Conservation (phyloP, 441 rosid species). For the Theobroma grandiflorum region DNA sequence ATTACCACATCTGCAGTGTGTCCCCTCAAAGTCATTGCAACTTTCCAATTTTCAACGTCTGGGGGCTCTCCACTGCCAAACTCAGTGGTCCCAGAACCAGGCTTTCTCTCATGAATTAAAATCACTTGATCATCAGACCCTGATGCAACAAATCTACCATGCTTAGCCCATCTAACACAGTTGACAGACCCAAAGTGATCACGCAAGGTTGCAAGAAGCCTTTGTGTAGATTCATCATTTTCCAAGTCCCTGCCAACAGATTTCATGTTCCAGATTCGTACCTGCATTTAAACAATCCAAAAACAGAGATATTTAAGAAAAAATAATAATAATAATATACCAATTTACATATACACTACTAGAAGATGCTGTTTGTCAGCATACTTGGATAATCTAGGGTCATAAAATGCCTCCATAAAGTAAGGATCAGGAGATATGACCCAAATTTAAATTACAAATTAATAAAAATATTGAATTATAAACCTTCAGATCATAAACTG, state of each 20-base stretch:
- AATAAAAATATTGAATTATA: too few species aligned
- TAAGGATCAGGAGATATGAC: too few species aligned
- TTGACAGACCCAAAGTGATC: conserved; percentile 99
- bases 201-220: conserved; percentile 95
- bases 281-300: conserved; percentile 50
- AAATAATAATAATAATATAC: not conserved
- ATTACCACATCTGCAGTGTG: conserved; percentile 99
- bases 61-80: conserved; percentile 99
- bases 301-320: conserved; percentile 9
- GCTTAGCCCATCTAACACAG: conserved; percentile 99
- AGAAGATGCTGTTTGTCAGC: not conserved
- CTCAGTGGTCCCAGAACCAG: conserved; percentile 96
- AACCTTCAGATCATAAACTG: too few species aligned
- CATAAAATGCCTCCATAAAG: not conserved
- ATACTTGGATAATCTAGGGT: not conserved
- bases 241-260: conserved; percentile 73
- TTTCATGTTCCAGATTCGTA: conserved; percentile 93
- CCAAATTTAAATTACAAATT: too few species aligned
- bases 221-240: conserved; percentile 64
- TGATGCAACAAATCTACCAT: conserved; percentile 87
- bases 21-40: conserved; percentile 92
- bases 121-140: conserved; percentile 98
- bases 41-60: conserved; percentile 99
- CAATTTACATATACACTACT: not conserved
- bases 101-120: conserved; percentile 91